Conservation (phyloP, 2,329 filamentous ascomycete species). For the Shiraia bambusicola region DNA sequence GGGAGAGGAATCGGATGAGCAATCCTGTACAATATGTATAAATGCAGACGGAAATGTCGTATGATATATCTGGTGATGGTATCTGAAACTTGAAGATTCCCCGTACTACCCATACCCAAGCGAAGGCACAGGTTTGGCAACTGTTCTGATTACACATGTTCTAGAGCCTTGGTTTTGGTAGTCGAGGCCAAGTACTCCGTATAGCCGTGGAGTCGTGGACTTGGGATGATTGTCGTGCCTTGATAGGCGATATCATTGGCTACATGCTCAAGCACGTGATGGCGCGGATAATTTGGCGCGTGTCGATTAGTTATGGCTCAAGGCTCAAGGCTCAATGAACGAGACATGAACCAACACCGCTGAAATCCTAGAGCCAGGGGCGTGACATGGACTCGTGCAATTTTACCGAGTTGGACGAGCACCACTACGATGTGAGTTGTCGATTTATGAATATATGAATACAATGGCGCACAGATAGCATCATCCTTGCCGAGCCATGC, state of each 20-base stretch:
- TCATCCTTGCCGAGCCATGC: slow-evolving; percentile 26
- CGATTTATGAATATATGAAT: slow-evolving; percentile 15
- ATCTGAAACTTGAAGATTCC: not conserved
- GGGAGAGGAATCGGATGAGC: not conserved
- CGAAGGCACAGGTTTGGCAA: not conserved
- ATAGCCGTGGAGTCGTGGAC: no score
- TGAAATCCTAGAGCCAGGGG: slow-evolving; percentile 3
- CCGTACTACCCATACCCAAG: no score
- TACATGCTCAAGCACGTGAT: slow-evolving; percentile 14
- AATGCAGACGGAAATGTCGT: no score
- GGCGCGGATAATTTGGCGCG: slow-evolving; percentile 18
- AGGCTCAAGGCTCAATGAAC: slow-evolving; percentile 11
- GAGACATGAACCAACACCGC: slow-evolving; percentile 17
- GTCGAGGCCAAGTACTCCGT: no score
- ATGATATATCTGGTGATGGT: no score
- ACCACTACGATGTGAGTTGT: slow-evolving; percentile 39
- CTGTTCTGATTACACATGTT: no score
- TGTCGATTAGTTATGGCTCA: no score
- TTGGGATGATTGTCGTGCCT: no score
- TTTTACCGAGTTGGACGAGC: slow-evolving; percentile 32
- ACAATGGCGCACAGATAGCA: slow-evolving; percentile 19
- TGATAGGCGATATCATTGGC: not conserved
- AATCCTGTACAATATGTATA: slow-evolving; percentile 11
- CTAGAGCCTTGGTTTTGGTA: no score
- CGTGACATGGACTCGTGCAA: slow-evolving; percentile 17